phyloP scores from a whole-genome alignment of 257 asterid species.

The Paulownia fortunei region DNA sequence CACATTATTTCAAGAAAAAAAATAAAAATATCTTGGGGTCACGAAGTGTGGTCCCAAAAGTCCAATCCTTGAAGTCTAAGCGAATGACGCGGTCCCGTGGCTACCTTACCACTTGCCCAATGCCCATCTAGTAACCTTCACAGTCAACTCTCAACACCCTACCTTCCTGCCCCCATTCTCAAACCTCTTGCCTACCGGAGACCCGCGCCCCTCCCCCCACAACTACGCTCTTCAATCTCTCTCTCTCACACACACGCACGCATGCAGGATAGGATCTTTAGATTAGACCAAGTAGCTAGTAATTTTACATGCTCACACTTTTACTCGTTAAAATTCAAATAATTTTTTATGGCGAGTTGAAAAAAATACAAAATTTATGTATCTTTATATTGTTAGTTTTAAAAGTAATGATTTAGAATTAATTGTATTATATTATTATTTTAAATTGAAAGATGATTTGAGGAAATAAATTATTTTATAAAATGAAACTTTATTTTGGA shows the following conservation, averaged over 20 bases:
- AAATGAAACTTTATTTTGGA: too few species aligned
- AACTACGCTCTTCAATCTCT: too few species aligned
- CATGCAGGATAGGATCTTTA: not conserved
- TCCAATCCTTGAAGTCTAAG: not conserved
- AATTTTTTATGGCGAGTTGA: too few species aligned
- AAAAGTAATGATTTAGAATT: too few species aligned
- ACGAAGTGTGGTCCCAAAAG: constrained; percentile 7
- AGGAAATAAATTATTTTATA: too few species aligned
- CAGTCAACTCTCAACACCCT: constrained; percentile 24
- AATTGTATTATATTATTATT: too few species aligned
- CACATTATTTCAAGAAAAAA: not conserved
- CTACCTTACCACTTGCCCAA: constrained; percentile 9
- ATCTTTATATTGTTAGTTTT: too few species aligned
- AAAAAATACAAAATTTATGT: too few species aligned
- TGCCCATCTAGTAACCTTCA: constrained; percentile 21
- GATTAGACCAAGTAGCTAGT: not conserved
- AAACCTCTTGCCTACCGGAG: not conserved
- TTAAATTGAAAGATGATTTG: too few species aligned
- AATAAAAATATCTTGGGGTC: not conserved
- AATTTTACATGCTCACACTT: not conserved
- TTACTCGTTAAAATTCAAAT: too few species aligned
- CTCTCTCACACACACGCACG: not conserved
- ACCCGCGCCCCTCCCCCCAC: not conserved
- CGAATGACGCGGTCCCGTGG: constrained; percentile 25
- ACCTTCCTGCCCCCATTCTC: not conserved